Percentiles rank a stretch among this genome's conserved stretches.
Conservation (phyloP, 768 basidiomycete genomes). For the Boletales sp. region DNA sequence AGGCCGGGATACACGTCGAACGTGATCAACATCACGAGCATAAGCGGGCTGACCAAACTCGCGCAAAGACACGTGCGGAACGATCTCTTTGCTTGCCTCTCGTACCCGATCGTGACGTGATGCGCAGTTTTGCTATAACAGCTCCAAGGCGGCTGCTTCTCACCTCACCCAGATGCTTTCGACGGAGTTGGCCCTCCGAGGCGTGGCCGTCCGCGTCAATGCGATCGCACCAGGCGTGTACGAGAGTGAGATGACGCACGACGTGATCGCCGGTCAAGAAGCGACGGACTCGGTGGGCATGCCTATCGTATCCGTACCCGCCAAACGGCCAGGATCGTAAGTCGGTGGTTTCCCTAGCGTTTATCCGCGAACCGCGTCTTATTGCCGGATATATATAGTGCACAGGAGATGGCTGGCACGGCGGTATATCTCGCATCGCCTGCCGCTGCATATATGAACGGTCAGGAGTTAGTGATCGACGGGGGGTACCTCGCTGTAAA, state of each 20-base stretch:
- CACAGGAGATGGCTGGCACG: constrained; percentile 73
- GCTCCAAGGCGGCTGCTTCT: constrained; percentile 71
- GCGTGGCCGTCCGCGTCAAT: constrained; percentile 66
- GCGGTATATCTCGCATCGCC: constrained; percentile 71
- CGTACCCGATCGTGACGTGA: background rate
- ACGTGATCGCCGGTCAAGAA: constrained; percentile 41
- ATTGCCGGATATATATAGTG: constrained; percentile 35
- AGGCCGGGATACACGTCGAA: constrained; percentile 52
- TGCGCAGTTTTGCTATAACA: constrained; percentile 75
- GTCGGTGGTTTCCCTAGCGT: constrained; percentile 25
- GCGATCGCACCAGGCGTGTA: constrained; percentile 76
- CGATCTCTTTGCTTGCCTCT: background rate
- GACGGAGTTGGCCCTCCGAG: constrained; percentile 70
- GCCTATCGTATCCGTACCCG: constrained; percentile 59
- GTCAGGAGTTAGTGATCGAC: constrained; percentile 75
- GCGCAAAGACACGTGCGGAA: constrained; percentile 75
- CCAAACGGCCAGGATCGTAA: constrained; percentile 61
- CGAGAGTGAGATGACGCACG: constrained; percentile 71
- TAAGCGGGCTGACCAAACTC: constrained; percentile 67
- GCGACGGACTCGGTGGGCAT: constrained; percentile 54
- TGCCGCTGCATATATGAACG: constrained; percentile 71
- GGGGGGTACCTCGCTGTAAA: constrained; percentile 75
- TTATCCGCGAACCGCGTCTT: background rate
- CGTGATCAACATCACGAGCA: constrained; percentile 76
- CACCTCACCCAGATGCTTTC: constrained; percentile 76